Percentiles rank a stretch among this genome's conserved stretches.
phyloP scores from a whole-genome alignment of 2,329 filamentous ascomycete genomes.

The Scedosporium boydii region DNA sequence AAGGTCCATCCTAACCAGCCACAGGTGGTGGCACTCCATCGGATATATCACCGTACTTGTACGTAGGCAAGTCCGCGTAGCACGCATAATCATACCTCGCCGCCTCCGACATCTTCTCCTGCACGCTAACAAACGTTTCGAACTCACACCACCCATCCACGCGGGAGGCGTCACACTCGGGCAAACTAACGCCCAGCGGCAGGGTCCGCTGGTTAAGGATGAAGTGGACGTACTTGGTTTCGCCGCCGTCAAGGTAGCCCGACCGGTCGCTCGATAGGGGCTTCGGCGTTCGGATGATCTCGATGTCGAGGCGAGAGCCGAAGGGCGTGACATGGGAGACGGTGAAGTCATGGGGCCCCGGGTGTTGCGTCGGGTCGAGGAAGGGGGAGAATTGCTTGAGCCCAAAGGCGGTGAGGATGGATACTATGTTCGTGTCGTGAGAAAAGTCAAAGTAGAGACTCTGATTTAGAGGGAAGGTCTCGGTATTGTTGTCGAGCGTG shows the following conservation, averaged over 20 bases:
- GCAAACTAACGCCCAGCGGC: conserved; percentile 56
- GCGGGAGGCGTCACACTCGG: conserved; percentile 50
- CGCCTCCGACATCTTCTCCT: conserved; percentile 46
- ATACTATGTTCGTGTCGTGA: conserved; percentile 66
- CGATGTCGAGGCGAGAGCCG: conserved; percentile 62
- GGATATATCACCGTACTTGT: conserved; percentile 28
- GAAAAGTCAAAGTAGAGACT: conserved; percentile 68
- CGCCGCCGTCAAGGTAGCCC: conserved; percentile 38
- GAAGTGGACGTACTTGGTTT: conserved; percentile 65
- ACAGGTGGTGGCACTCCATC: conserved; percentile 22
- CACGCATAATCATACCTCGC: conserved; percentile 59
- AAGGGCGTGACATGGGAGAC: conserved; percentile 63
- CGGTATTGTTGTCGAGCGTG: conserved; percentile 58
- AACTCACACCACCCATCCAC: conserved; percentile 73
- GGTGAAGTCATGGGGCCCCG: conserved; percentile 51
- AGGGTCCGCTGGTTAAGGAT: conserved; percentile 65
- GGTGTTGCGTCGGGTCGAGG: conserved; percentile 46
- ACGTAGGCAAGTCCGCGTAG: conserved; percentile 39
- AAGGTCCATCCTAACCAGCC: neutral
- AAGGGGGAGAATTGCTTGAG: conserved; percentile 57
- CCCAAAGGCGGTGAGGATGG: conserved; percentile 62
- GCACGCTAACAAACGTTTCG: conserved; percentile 53
- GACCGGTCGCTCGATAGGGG: conserved; percentile 48
- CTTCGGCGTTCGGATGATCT: conserved; percentile 58
- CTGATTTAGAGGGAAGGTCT: conserved; percentile 66